Base-by-base conservation (phyloP, 768 basidiomycete genomes). In the Boletus sp. region DNA sequence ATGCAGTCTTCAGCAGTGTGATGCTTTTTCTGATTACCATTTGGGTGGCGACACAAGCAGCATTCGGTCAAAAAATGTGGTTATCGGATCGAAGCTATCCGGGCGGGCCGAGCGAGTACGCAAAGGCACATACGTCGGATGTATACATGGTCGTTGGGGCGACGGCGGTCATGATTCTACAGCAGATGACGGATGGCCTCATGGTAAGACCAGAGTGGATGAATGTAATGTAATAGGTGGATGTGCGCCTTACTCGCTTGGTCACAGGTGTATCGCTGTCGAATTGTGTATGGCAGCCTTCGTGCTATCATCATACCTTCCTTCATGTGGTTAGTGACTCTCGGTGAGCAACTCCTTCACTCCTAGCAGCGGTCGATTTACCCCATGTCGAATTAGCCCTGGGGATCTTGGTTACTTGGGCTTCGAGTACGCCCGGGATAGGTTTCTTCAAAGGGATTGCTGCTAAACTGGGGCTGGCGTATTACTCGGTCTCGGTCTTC, bases 11-110 rank as follows among this genome's bases (percentile, higher is more conserved):
- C 4, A 33, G 32, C 47, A 47, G 8, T n/a, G n/a, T 33, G 10
- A 18, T 47, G 32, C n/a, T 33, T 12, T 33, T 47, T 14, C 15
- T 12, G 32, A 20, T 47, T 17, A 47, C 18, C 15, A 47, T 47
- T 2, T 47, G 18, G 42, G 54, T 68, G 24, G 57, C 60, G 28
- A 44, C 54, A 1, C 47, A 46, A 15, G 40, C 24, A 9, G 20
- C 67, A 6, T 64, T 67, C 10, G 66, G 64, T 6, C 58, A 72
- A 49, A 56, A 61, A 44, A 67, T 70, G 59, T 76, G 75, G 73
- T 58, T 76, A 6, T 56, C 62, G 8, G 59, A 73, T 59, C 3
- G 57, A 70, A 55, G 15, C 30, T 71, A 67, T 39, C 74, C 74
- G 7, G 73, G 72, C 3, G 72, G 75, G 1, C 67, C 65, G 28